These are phyloP conservation scores for Esteya vermicola DNA, from an alignment of 2,329 filamentous ascomycete genomes.

Conservation along the genomic window DNA sequence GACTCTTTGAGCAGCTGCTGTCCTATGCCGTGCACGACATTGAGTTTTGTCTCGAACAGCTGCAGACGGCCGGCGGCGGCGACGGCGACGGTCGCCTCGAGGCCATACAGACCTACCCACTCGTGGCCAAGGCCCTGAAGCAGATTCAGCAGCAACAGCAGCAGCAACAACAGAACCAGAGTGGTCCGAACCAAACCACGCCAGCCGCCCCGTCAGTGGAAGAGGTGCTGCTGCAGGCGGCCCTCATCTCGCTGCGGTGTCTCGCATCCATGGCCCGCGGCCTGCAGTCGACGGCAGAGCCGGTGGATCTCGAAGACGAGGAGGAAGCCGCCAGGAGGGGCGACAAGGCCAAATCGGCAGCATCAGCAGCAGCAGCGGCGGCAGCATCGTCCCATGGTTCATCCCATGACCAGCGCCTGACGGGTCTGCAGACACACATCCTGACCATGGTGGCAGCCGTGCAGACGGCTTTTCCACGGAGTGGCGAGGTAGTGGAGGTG, in stretches of 20 bases:
- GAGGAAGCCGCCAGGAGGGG: background rate
- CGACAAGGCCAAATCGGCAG: background rate
- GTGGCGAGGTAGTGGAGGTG: slow-evolving; percentile 55
- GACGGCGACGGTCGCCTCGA: slow-evolving; percentile 9
- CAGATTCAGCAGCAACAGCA: slow-evolving; percentile 10
- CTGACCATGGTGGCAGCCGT: slow-evolving; percentile 31
- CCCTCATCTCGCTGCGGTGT: slow-evolving; percentile 47
- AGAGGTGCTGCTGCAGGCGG: slow-evolving; percentile 34
- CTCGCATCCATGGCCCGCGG: slow-evolving; percentile 58
- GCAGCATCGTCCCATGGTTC: no score
- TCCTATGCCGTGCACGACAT: slow-evolving; percentile 49
- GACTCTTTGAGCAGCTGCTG: slow-evolving; percentile 43
- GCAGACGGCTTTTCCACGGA: slow-evolving; percentile 37
- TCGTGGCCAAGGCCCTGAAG: slow-evolving; percentile 12
- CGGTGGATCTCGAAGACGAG: slow-evolving; percentile 46
- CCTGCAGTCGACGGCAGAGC: slow-evolving; percentile 53
- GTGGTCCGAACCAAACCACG: background rate
- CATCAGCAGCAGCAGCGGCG: no score
- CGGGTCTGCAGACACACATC: slow-evolving; percentile 29
- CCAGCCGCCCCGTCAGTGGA: slow-evolving; percentile 13
- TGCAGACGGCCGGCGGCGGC: background rate
- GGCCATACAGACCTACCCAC: slow-evolving; percentile 4
- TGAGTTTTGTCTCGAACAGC: slow-evolving; percentile 23
- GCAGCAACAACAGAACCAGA: background rate
- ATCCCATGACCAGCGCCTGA: slow-evolving; percentile 13